Base-by-base conservation (phyloP, 2,329 filamentous ascomycete genomes). In the Capronia epimyces region DNA sequence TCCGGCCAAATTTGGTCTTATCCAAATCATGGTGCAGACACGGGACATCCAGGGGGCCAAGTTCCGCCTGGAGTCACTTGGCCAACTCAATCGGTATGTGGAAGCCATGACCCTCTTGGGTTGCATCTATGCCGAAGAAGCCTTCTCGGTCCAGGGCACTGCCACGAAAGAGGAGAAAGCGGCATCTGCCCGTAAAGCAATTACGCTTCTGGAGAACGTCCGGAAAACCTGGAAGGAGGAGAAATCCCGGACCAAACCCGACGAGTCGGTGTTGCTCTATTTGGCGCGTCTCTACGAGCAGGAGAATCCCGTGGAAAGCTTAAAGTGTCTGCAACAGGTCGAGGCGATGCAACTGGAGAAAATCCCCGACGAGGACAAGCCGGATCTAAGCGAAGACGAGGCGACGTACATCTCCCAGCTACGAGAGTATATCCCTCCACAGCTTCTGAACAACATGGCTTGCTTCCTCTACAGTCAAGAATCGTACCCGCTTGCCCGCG, bases 401-500 rank as follows among this genome's bases (percentile, higher is more conserved):
- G 77, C 80, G 24, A 70, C 67, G 46, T 58, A 58, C 40, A 48
- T 58, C 18, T 45, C 55, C n/a, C 75, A 77, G 13, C 75, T 95
- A 22, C 83, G 89, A 47, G 87, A 90, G 64, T 77, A 85, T 52
- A 74, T 98, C 1, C 87, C 90, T 1, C 93, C 93, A 3, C 89
- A 95, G 64, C 76, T 97, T 1, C 78, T 98, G 37, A 98, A 97
- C 75, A 98, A 98, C 66, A 95, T 97, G 66, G 93, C 88, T 3
- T 96, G 90, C 68, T 97, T 97, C 70, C 82, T 95, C 60, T 96
- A 89, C 60, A 46, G 50, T 25, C 49, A 53, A 29, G 58, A 56
- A 36, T 89, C 95, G 65, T 79, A 83, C 1, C 89, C 95, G 62
- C 89, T 89, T 65, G 90, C 93, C 18, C 84, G 87, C 59, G 84